Conservation (phyloP, 257 asterid species). For the Lantana camara region DNA sequence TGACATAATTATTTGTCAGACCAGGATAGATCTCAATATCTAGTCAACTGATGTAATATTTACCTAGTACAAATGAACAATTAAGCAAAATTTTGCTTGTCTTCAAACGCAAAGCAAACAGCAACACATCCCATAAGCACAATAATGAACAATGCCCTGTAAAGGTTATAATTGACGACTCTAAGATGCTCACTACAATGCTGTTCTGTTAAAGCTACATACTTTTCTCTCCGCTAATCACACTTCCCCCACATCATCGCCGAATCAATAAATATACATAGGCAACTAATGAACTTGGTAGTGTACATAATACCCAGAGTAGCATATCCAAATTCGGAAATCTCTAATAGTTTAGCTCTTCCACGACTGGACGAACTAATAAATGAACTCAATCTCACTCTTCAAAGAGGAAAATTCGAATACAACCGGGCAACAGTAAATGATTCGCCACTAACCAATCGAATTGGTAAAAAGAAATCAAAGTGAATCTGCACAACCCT, state of each 20-base stretch:
- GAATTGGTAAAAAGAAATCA: conserved; percentile 21
- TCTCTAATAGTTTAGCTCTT: neutral
- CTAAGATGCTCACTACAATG: neutral
- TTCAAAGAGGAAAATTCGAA: conserved; percentile 7
- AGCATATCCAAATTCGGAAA: neutral
- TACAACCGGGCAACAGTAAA: conserved; percentile 20
- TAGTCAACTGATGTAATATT: neutral
- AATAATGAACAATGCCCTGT: conserved; percentile 22
- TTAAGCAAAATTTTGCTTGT: neutral
- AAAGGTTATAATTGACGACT: conserved; percentile 3
- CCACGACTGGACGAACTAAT: conserved; percentile 26
- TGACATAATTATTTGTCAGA: neutral
- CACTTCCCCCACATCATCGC: conserved; percentile 10
- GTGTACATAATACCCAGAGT: neutral
- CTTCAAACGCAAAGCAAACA: too few relatives aligned
- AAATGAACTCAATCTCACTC: conserved; percentile 17
- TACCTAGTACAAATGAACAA: conserved; percentile 9
- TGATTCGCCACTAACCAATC: conserved; percentile 14
- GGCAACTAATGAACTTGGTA: neutral
- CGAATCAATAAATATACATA: conserved; percentile 13
- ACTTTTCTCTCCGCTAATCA: conserved; percentile 22
- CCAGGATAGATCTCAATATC: conserved; percentile 20
- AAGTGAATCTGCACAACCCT: conserved; percentile 22
- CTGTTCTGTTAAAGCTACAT: conserved; percentile 11
- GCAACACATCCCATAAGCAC: conserved; percentile 3